Base-by-base conservation (phyloP, 345 rosid genomes). In the Citrus hindsii region DNA sequence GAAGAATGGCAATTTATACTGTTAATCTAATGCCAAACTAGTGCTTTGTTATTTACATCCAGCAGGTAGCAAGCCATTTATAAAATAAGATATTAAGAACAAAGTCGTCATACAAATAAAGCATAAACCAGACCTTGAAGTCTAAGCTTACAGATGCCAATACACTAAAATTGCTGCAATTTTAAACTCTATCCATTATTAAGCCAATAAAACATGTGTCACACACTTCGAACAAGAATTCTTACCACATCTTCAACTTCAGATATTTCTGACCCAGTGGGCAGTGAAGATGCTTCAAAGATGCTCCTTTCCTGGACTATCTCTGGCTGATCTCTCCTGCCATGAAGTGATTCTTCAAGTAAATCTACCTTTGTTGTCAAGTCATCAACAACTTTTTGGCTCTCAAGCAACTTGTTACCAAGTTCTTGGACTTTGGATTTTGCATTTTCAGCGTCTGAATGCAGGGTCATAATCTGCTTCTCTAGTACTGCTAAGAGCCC, bases 161-260 rank as follows among this genome's bases (percentile, higher is more conserved):
- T 18, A 28, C 5, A 18, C 42, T 37, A 74, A 27, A 62, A 37
- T 38, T 61, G 53, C 38, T 22, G 48, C n/a, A 60, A 46, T 21
- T 30, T 42, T 10, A 62, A 25, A 74, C 69, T 9, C 58, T n/a
- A 46, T 30, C 22, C 37, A 62, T 33, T 8, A 75, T 67, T 21
- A 4, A 70, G 73, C 18, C 9, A 32, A 63, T 28, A 62, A 69
- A 25, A 53, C 32, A 74, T 10, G 48, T 18, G 6, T 62, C 58
- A 46, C 18, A 25, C 21, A 65, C 67, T 33, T 67, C n/a, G 67
- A 58, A 71, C 62, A 27, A 33, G 67, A 73, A 19, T 33, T 75
- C 76, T 78, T 80, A 95, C 99, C 90, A 32, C 82, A 80, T 92
- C 98, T 81, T 95, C 98, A 56, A 90, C 86, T 88, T 95, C 97